phyloP scores from a whole-genome alignment of 2,329 filamentous ascomycete species.

The Pseudocercospora vitis region DNA sequence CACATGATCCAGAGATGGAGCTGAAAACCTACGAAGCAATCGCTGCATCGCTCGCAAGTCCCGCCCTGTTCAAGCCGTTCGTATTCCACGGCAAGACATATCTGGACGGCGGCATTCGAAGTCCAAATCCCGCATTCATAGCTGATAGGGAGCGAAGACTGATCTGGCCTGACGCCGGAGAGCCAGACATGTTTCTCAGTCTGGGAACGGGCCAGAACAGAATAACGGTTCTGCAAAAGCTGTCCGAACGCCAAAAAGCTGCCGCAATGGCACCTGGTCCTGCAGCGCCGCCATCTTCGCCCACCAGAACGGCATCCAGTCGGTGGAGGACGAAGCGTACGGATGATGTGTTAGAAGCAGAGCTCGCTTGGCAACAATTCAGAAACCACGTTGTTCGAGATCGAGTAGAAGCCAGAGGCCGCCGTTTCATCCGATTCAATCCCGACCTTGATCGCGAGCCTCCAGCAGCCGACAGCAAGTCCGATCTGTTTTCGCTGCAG shows the following conservation, averaged over 20 bases:
- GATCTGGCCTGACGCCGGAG: conserved; percentile 37
- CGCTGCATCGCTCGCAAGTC: conserved; percentile 53
- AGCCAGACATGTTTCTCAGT: conserved; percentile 40
- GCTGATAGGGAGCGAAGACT: conserved; percentile 49
- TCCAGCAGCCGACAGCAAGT: conserved; percentile 40
- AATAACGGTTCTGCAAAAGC: conserved; percentile 33
- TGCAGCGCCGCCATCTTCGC: conserved; percentile 2
- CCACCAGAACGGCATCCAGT: conserved; percentile 17
- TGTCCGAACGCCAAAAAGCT: conserved; percentile 30
- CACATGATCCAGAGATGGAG: conserved; percentile 42
- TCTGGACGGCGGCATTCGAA: conserved; percentile 51
- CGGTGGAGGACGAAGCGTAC: conserved; percentile 30
- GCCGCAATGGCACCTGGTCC: conserved; percentile 10
- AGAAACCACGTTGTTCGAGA: conserved; percentile 32
- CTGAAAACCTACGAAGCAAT: conserved; percentile 55
- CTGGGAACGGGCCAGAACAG: conserved; percentile 39
- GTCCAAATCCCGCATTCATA: conserved; percentile 54
- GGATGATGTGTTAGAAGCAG: conserved; percentile 40
- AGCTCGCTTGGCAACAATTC: conserved; percentile 40
- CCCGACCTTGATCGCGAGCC: conserved; percentile 36
- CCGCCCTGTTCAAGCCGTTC: conserved; percentile 54
- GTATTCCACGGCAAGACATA: conserved; percentile 50
- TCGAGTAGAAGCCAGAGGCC: conserved; percentile 27
- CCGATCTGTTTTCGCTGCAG: conserved; percentile 36
- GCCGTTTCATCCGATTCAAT: conserved; percentile 40